Evolutionary conservation across 352 stramenopile species (phyloP), one percentile per base, ranked within the genome.

Genomic region (Globisporangium megalacanthum): DNA sequence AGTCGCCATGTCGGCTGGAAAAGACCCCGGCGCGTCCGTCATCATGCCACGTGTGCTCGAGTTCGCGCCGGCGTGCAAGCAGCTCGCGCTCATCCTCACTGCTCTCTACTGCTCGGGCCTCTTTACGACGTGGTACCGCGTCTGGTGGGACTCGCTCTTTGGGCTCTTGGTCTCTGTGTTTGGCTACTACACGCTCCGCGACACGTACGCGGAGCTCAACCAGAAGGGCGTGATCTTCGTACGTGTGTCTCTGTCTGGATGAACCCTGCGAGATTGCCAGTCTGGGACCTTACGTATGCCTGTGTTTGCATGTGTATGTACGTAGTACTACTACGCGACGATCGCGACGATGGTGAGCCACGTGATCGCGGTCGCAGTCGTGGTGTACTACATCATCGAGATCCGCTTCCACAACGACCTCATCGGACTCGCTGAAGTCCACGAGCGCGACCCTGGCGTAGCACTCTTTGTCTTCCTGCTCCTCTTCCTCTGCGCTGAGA

Each of bases 81-180:
- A 83, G 60, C 65, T 91, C 59, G 64, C 72, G 51, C 58, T 84
- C 57, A 66, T 85, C 13, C 61, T 84, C 22, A 39, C 87, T 36
- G 66, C 51, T 10, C 51, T 89, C 31, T 87, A 77, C 66, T 19
- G 73, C 39, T 52, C 78, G 52, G 86, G 79, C 65, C 88, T 92
- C 66, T 71, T 72, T 17, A 66, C 86, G n/a, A 85, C 79, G 36
- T 92, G 83, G 83, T 90, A 89, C 68, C 68, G 70, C 44, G 78
- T 92, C 37, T 92, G 77, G 79, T 92, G 82, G 82, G 82, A 92
- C 66, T 80, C 77, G 39, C 59, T 87, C 61, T 77, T 90, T 45
- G 75, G 72, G 5, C 37, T 92, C 4, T 20, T 63, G 11, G 74
- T 88, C 25, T 73, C 70, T 25, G 46, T 50, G 15, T 72, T 67